A percentile compares a stretch with the other conserved stretches of the same genome.
Conservation (phyloP, 768 basidiomycete genomes). For the Tylopilus sp. region DNA sequence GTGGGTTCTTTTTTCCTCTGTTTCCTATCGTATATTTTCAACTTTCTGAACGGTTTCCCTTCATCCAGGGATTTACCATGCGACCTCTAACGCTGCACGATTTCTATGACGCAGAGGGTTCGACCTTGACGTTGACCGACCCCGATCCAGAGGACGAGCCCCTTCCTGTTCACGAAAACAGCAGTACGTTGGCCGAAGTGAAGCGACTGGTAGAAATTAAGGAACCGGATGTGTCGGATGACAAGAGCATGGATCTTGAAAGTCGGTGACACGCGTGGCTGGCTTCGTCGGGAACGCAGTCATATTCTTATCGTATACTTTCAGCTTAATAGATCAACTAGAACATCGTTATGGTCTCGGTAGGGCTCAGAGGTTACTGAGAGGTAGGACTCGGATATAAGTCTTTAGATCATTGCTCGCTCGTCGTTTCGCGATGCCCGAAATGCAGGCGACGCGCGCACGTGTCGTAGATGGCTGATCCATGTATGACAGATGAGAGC, state of each 20-base stretch:
- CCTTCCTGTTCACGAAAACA: constrained; percentile 3
- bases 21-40: background rate
- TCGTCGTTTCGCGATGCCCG: too few relatives aligned
- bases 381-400: background rate
- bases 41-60: background rate
- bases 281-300: background rate
- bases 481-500: too few relatives aligned
- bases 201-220: constrained; percentile 2
- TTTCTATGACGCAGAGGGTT: constrained; percentile 50
- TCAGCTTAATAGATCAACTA: constrained; percentile 9
- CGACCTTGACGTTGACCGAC: constrained; percentile 22
- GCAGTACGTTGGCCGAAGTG: background rate
- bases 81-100: constrained; percentile 70
- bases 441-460: too few relatives aligned
- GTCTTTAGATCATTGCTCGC: background rate
- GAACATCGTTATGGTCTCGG: background rate
- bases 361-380: too few relatives aligned
- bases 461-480: too few relatives aligned
- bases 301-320: constrained; percentile 6
- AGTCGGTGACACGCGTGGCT: constrained; percentile 1
- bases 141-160: constrained; percentile 30
- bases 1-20: constrained; percentile 25
- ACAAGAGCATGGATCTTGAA: background rate
- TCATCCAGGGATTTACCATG: constrained; percentile 65
- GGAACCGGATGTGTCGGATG: background rate